Conservation (phyloP, 257 asterid genomes). For the Ophiorrhiza pumila region DNA sequence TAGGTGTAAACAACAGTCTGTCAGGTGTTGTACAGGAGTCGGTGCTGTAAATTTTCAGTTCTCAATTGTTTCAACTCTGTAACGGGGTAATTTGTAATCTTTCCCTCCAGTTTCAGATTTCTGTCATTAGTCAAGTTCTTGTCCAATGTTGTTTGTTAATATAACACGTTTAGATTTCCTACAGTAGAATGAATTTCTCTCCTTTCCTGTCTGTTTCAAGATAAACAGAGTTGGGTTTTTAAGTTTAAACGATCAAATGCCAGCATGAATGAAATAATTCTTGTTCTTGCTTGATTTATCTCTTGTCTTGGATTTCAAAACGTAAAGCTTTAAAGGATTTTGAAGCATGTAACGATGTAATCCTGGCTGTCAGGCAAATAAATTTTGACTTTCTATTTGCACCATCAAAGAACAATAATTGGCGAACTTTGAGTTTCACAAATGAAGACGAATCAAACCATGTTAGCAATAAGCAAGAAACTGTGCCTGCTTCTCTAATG, state of each 20-base stretch:
- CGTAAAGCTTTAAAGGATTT: too few species aligned
- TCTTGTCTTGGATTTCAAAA: too few species aligned
- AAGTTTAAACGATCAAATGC: not conserved
- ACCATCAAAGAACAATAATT: not conserved
- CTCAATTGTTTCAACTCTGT: not conserved
- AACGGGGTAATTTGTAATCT: slow-evolving; percentile 11
- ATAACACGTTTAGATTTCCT: not conserved
- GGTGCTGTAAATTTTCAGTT: not conserved
- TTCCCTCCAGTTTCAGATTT: slow-evolving; percentile 1
- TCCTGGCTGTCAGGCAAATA: too few species aligned
- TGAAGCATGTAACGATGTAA: too few species aligned
- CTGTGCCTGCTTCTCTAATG: not conserved
- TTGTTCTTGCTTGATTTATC: too few species aligned
- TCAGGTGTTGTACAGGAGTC: slow-evolving; percentile 32
- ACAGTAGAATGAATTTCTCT: not conserved
- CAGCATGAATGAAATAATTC: not conserved
- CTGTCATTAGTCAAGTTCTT: not conserved
- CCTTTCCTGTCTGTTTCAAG: not conserved
- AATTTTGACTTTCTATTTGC: too few species aligned
- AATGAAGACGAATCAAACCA: not conserved
- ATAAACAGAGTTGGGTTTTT: not conserved
- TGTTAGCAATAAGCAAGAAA: not conserved
- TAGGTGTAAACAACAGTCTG: slow-evolving; percentile 29
- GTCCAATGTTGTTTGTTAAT: not conserved
- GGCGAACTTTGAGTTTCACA: not conserved